Conservation (phyloP, 768 basidiomycete species). For the Fibroporia radiculosa region DNA sequence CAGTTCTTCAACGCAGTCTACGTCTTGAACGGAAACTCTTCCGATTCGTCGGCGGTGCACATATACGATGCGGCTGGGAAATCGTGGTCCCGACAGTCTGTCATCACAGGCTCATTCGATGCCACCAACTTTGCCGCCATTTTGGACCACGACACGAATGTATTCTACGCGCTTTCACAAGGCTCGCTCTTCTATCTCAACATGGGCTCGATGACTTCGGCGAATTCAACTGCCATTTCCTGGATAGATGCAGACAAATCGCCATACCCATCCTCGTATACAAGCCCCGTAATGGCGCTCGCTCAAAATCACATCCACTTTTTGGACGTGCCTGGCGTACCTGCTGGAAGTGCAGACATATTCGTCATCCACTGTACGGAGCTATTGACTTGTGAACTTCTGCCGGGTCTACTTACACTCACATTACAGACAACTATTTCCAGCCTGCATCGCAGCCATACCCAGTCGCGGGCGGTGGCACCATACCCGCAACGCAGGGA, state of each 20-base stretch:
- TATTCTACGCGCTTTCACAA: constrained; percentile 70
- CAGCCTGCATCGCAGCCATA: constrained; percentile 64
- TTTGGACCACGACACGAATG: constrained; percentile 92
- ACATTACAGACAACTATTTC: constrained; percentile 58
- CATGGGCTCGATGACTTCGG: constrained; percentile 55
- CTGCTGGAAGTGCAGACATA: constrained; percentile 67
- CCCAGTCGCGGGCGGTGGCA: constrained; percentile 32
- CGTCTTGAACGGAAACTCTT: constrained; percentile 67
- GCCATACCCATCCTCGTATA: constrained; percentile 45
- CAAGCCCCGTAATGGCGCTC: constrained; percentile 63
- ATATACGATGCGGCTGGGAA: constrained; percentile 71
- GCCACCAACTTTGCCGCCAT: constrained; percentile 59
- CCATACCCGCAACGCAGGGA: constrained; percentile 65
- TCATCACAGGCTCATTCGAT: constrained; percentile 49
- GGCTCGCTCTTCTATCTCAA: constrained; percentile 63
- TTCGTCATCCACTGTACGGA: constrained; percentile 88
- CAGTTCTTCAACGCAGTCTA: constrained; percentile 85
- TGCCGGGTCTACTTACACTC: neutral
- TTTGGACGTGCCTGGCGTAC: constrained; percentile 57
- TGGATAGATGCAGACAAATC: constrained; percentile 61
- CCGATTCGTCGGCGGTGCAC: constrained; percentile 63
- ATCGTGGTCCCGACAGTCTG: constrained; percentile 73
- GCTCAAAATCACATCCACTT: constrained; percentile 87
- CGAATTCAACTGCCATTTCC: constrained; percentile 45
- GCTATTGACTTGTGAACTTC: constrained; percentile 21